phyloP scores from a whole-genome alignment of 2,329 filamentous ascomycete genomes.

The Capronia americana region DNA sequence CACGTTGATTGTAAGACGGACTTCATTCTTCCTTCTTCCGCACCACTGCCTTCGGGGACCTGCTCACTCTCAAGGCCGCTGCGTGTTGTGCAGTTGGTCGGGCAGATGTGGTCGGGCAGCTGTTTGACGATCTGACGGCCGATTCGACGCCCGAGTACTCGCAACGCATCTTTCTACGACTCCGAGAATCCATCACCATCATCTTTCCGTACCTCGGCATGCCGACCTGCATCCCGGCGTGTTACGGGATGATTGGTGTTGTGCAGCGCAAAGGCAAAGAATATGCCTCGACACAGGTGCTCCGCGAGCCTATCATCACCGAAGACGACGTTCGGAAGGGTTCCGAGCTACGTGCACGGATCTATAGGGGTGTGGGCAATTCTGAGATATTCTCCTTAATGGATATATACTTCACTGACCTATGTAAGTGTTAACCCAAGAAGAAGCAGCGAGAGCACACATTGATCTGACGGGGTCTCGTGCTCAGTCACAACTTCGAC shows the following conservation, averaged over 20 bases:
- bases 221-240: constrained; percentile 26
- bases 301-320: constrained; percentile 10
- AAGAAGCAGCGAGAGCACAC: neutral
- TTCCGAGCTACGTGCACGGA: constrained; percentile 6
- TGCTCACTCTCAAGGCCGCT: constrained; percentile 10
- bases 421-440: neutral
- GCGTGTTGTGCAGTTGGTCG: constrained; percentile 27
- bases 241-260: constrained; percentile 27
- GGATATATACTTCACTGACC: neutral
- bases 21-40: too few relatives aligned
- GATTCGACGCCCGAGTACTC: constrained; percentile 18
- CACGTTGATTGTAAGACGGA: constrained; percentile 20
- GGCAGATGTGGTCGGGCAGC: constrained; percentile 22
- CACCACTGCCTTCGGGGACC: too few relatives aligned
- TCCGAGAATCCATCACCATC: constrained; percentile 22
- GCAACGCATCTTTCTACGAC: constrained; percentile 12
- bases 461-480: too few relatives aligned
- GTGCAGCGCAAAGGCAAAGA: constrained; percentile 18
- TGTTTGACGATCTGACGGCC: constrained; percentile 24
- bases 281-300: constrained; percentile 14
- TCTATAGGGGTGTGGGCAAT: constrained; percentile 20
- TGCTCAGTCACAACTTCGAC: constrained; percentile 4
- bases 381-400: neutral
- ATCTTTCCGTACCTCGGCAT: constrained; percentile 24
- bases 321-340: constrained; percentile 20